Evolutionary conservation across 495 filamentous ascomycete genomes (phyloP), one percentile per base, ranked within the genome.

Genomic region (Penicillium taxi): DNA sequence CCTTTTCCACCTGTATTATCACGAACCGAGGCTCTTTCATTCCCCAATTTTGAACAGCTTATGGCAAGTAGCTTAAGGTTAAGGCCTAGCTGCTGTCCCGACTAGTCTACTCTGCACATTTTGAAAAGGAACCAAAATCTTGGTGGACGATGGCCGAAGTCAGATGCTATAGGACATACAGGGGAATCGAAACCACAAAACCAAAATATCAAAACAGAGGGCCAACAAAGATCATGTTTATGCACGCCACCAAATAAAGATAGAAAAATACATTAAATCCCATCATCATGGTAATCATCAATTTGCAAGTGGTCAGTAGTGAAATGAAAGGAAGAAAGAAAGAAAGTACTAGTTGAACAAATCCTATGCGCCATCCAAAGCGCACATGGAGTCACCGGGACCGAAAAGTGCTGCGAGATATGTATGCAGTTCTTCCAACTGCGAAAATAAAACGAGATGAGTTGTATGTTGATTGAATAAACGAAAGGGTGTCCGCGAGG

Each of bases 371-470:
- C 37, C 39, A 31, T 36, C 36, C 38, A 37, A 18, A 37, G 40
- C 32, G 20, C 20, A 27, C 21, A 9, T 3, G 14, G 32, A 31
- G 36, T 39, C 30, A 13, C 39, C 14, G 28, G 29, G 38, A 20
- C 31, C 14, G 12, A 35, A n/a, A 32, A 23, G 32, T 42, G 61
- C 66, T 58, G 64, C 45, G 63, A 63, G 61, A 62, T 63, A 52
- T 48, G 19, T 39, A 39, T 31, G 48, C 40, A 47, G 52, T 35
- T 56, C 45, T 53, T 50, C 48, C 39, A 59, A 35, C 41, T 49
- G 35, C 26, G 35, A 29, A 21, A 27, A 36, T 27, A 26, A 40
- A 37, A 3, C 24, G 12, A 21, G 41, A 43, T 21, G 35, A n/a
- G n/a, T n/a, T n/a, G n/a, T n/a, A n/a, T n/a, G n/a, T n/a, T n/a